Conservation (phyloP, 257 asterid species). For the Solanum appendiculatum region DNA sequence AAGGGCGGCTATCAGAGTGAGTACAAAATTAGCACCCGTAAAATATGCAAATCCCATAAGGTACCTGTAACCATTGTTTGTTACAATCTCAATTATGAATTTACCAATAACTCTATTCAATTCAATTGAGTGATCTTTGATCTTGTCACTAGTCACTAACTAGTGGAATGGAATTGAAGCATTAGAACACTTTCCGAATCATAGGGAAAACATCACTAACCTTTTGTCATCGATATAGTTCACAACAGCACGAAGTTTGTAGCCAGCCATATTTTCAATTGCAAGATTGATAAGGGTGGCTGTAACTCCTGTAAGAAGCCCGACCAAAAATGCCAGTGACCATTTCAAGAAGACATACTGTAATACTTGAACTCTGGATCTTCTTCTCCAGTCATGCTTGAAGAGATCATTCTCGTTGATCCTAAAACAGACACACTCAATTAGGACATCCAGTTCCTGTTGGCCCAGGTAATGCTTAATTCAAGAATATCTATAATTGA, state of each 20-base stretch:
- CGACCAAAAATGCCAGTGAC: conserved; percentile 77
- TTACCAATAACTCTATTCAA: background rate
- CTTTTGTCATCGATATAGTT: conserved; percentile 59
- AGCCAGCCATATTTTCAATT: conserved; percentile 83
- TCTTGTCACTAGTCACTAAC: background rate
- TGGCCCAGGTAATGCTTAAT: background rate
- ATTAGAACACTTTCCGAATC: background rate
- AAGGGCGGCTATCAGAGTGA: conserved; percentile 59
- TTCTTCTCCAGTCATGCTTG: conserved; percentile 98
- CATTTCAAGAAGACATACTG: conserved; percentile 76
- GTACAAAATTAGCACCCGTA: conserved; percentile 47
- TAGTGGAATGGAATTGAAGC: background rate
- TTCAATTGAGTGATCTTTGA: background rate
- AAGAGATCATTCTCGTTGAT: conserved; percentile 89
- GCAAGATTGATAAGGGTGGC: conserved; percentile 91
- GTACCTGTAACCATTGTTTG: conserved; percentile 51
- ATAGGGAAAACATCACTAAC: conserved; percentile 9
- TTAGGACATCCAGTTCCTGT: background rate
- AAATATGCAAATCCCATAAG: conserved; percentile 51
- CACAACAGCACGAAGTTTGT: conserved; percentile 61
- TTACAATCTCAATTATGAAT: background rate
- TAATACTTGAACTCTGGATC: conserved; percentile 63
- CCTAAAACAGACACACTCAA: conserved; percentile 24
- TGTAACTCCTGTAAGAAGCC: conserved; percentile 78
- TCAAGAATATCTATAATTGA: background rate